These are phyloP conservation scores for Cyberlindnera nakhonratchasimensis DNA, from an alignment of 805 yeast genomes.

Conservation along the genomic window DNA sequence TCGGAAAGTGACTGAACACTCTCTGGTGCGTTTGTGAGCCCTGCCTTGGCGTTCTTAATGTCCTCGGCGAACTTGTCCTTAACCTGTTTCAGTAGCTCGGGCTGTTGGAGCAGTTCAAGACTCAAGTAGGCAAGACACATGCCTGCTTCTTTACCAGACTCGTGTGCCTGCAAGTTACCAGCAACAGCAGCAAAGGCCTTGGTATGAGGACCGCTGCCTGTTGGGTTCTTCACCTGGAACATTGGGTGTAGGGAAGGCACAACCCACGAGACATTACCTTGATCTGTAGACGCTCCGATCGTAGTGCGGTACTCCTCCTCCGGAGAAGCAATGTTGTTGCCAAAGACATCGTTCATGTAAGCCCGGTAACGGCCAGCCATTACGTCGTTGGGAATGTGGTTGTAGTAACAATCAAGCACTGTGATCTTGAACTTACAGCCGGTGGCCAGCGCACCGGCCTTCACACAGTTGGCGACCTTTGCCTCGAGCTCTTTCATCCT, in stretches of 20 bases:
- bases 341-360: slow-evolving; percentile 7
- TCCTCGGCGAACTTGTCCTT: neutral
- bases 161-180: slow-evolving; percentile 7
- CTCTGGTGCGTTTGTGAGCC: neutral
- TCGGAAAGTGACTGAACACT: neutral
- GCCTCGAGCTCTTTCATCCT: slow-evolving; percentile 8
- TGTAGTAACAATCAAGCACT: slow-evolving; percentile 4
- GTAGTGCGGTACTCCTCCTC: neutral
- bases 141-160: slow-evolving; percentile 8
- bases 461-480: slow-evolving; percentile 11
- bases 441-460: slow-evolving; percentile 14
- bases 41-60: neutral
- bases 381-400: slow-evolving; percentile 8
- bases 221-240: slow-evolving; percentile 2
- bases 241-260: slow-evolving; percentile 13
- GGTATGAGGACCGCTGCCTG: slow-evolving; percentile 7
- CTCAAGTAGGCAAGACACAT: neutral
- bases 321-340: neutral
- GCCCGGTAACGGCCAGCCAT: slow-evolving; percentile 2
- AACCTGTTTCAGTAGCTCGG: neutral
- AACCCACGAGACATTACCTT: slow-evolving; percentile 12
- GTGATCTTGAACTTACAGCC: slow-evolving; percentile 10
- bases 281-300: slow-evolving; percentile 12
- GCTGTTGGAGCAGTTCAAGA: neutral
- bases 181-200: slow-evolving; percentile 10